Evolutionary conservation across 441 rosid species (phyloP).

Genomic region (Mallotus japonicus): DNA sequence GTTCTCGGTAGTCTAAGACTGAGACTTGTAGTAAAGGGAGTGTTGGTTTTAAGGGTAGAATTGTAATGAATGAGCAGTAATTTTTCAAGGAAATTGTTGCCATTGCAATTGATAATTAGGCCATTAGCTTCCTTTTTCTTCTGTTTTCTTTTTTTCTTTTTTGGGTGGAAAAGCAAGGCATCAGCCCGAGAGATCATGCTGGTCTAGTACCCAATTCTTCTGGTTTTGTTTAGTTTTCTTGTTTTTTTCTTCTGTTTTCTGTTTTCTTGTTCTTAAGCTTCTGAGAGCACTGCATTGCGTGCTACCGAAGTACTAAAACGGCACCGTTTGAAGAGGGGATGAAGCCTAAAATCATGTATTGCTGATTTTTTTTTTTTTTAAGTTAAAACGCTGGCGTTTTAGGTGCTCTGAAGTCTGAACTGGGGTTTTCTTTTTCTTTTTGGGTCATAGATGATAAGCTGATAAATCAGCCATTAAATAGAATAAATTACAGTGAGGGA

Average conservation of each 20-base stretch:
- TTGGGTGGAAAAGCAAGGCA: too few species aligned
- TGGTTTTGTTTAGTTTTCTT: too few species aligned
- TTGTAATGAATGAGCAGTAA: background rate
- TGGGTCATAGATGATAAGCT: too few species aligned
- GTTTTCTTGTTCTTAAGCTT: background rate
- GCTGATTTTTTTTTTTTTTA: too few species aligned
- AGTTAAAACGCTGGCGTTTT: background rate
- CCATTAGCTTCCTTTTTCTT: background rate
- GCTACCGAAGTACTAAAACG: too few species aligned
- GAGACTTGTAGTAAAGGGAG: background rate
- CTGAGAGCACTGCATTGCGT: too few species aligned
- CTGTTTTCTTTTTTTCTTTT: background rate
- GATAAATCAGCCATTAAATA: too few species aligned
- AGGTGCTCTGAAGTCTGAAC: too few species aligned
- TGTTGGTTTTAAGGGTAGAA: background rate
- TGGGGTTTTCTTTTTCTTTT: too few species aligned
- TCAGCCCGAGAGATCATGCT: too few species aligned
- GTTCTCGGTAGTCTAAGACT: conserved; percentile 15
- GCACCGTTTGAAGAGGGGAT: background rate
- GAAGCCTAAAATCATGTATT: too few species aligned
- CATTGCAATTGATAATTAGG: conserved; percentile 9
- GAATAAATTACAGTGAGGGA: background rate
- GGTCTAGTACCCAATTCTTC: too few species aligned
- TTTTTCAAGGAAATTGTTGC: background rate
- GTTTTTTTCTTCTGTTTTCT: background rate